Percentiles rank a stretch among this genome's conserved stretches.
phyloP scores from a whole-genome alignment of 768 basidiomycete species.

The Rhizopogon vulgaris region DNA sequence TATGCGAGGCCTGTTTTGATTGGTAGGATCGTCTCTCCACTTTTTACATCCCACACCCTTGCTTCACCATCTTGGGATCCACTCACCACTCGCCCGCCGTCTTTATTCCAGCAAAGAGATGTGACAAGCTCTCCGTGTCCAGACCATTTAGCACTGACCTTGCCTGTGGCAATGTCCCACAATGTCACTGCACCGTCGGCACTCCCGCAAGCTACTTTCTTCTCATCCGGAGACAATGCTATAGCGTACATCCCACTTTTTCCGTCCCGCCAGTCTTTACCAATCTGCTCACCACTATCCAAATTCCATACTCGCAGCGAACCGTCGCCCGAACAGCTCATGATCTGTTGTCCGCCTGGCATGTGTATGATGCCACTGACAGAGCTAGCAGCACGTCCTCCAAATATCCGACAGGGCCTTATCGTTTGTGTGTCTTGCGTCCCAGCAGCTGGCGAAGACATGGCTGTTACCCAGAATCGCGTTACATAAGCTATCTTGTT shows the following conservation, averaged over 20 bases:
- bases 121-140: background rate
- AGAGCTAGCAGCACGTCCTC: too few species aligned
- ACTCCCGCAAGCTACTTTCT: conserved; percentile 4
- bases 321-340: background rate
- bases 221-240: conserved; percentile 11
- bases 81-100: conserved; percentile 2
- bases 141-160: background rate
- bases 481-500: too few species aligned
- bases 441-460: too few species aligned
- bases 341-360: too few species aligned
- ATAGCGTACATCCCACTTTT: background rate
- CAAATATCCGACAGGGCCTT: too few species aligned
- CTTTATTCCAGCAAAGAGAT: background rate
- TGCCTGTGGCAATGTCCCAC: conserved; percentile 21
- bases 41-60: background rate
- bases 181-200: conserved; percentile 3
- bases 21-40: background rate
- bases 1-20: too few species aligned
- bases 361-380: too few species aligned
- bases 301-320: conserved; percentile 2
- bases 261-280: background rate
- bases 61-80: background rate
- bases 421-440: too few species aligned
- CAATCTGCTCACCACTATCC: background rate
- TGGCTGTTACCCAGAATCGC: too few species aligned